Evolutionary conservation across 805 yeast species (phyloP).

Genomic region (Candida namnaoensis): DNA sequence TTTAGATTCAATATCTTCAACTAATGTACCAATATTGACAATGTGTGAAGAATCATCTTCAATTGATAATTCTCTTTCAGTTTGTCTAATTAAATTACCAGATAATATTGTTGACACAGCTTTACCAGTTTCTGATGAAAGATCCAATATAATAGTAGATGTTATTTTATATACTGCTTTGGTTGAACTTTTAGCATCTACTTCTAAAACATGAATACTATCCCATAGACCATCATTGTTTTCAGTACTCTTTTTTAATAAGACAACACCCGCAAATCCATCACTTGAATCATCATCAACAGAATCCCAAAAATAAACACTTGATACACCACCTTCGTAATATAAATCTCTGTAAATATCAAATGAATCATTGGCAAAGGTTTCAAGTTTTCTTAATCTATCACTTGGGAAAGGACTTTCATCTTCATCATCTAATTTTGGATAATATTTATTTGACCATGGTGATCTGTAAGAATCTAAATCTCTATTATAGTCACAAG

Average conservation of each 20-base stretch:
- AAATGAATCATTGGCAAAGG: constrained; percentile 80
- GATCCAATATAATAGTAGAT: constrained; percentile 77
- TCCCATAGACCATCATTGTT: constrained; percentile 57
- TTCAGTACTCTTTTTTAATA: constrained; percentile 63
- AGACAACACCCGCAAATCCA: constrained; percentile 87
- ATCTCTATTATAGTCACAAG: constrained; percentile 94
- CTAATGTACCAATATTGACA: constrained; percentile 73
- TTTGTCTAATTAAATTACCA: constrained; percentile 84
- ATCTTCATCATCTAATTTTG: constrained; percentile 40
- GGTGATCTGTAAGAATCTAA: constrained; percentile 91
- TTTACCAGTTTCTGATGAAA: constrained; percentile 26
- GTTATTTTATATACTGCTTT: constrained; percentile 61
- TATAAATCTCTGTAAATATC: constrained; percentile 89
- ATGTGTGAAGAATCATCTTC: constrained; percentile 59
- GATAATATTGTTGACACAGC: constrained; percentile 42
- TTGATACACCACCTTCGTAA: constrained; percentile 89
- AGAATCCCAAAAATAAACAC: constrained; percentile 88
- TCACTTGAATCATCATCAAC: constrained; percentile 41
- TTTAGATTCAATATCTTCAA: constrained; percentile 85
- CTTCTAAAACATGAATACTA: constrained; percentile 87
- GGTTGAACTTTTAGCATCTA: constrained; percentile 28
- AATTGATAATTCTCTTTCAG: constrained; percentile 40
- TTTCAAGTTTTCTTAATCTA: constrained; percentile 63
- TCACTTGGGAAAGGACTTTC: constrained; percentile 74
- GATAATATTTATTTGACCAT: constrained; percentile 72